Evolutionary conservation across 768 basidiomycete genomes (phyloP).

Genomic region (Naganishia randhawae): DNA sequence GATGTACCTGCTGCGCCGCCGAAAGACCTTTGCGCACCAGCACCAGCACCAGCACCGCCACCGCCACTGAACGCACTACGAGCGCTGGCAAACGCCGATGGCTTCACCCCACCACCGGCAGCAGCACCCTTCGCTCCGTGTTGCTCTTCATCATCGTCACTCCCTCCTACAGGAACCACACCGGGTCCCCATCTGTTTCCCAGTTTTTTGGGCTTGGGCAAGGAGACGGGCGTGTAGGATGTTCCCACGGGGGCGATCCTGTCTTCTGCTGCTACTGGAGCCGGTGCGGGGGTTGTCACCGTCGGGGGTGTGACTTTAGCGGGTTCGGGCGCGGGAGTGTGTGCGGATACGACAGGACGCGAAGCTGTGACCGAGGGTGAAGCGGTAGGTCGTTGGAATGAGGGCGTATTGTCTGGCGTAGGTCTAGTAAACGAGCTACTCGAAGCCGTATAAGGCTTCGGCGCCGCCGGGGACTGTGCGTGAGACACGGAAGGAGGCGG

Average conservation of each 20-base stretch:
- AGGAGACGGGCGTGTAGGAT: slow-evolving; percentile 78
- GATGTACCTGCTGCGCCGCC: slow-evolving; percentile 32
- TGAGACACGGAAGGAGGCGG: slow-evolving; percentile 49
- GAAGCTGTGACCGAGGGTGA: slow-evolving; percentile 37
- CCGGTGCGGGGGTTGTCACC: slow-evolving; percentile 20
- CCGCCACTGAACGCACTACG: slow-evolving; percentile 43
- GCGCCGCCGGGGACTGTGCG: slow-evolving; percentile 53
- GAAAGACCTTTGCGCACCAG: neutral
- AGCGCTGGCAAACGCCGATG: slow-evolving; percentile 22
- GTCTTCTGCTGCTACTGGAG: slow-evolving; percentile 72
- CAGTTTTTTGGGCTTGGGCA: slow-evolving; percentile 80
- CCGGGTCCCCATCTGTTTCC: slow-evolving; percentile 60
- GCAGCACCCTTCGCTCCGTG: slow-evolving; percentile 17
- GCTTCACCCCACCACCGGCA: slow-evolving; percentile 25
- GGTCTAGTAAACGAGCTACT: slow-evolving; percentile 36
- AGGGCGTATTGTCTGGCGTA: slow-evolving; percentile 19
- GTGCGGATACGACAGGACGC: slow-evolving; percentile 30
- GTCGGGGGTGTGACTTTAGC: slow-evolving; percentile 30
- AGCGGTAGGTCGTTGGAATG: slow-evolving; percentile 33
- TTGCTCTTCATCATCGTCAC: neutral
- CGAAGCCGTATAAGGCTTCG: slow-evolving; percentile 52
- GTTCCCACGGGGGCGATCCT: slow-evolving; percentile 82
- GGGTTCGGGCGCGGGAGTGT: slow-evolving; percentile 35
- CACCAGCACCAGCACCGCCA: slow-evolving; percentile 16
- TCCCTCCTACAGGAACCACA: slow-evolving; percentile 20